Conservation (phyloP, 192 early-diverging fungal genomes). For the Coemansia sp. region DNA sequence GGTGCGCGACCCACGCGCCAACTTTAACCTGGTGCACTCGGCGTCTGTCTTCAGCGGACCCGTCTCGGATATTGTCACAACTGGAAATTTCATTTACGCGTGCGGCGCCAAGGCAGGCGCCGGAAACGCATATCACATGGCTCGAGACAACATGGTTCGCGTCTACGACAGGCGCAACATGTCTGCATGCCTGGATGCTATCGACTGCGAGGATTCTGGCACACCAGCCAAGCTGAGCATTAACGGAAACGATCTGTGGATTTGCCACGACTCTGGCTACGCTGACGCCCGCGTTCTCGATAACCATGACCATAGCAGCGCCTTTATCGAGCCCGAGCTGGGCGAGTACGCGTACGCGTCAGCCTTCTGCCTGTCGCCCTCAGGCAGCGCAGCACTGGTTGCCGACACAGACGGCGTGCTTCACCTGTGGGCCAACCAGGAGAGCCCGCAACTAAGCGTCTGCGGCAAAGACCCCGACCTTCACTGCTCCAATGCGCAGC, state of each 20-base stretch:
- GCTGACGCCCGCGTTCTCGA: conserved; percentile 21
- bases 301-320: background rate
- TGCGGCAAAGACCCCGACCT: conserved; percentile 7
- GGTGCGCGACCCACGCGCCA: conserved; percentile 31
- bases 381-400: conserved; percentile 74
- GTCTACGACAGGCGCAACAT: conserved; percentile 45
- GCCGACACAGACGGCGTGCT: conserved; percentile 76
- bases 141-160: conserved; percentile 10
- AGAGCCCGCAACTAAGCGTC: conserved; percentile 63
- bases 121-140: conserved; percentile 11
- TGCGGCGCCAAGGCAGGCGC: conserved; percentile 15
- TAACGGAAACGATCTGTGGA: conserved; percentile 16
- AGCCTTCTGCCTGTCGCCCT: conserved; percentile 73
- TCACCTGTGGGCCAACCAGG: conserved; percentile 73
- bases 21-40: conserved; percentile 13
- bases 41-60: conserved; percentile 16
- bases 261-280: conserved; percentile 30
- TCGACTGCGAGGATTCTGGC: conserved; percentile 16
- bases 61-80: conserved; percentile 18
- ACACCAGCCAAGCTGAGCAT: conserved; percentile 53
- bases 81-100: conserved; percentile 11
- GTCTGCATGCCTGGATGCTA: background rate
- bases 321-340: conserved; percentile 37
- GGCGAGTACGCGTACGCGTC: conserved; percentile 64
- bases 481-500: background rate